Percentiles rank a stretch among this genome's conserved stretches.
Evolutionary conservation across 805 yeast genomes (phyloP).

Genomic region (Cyberlindnera lachancei): DNA sequence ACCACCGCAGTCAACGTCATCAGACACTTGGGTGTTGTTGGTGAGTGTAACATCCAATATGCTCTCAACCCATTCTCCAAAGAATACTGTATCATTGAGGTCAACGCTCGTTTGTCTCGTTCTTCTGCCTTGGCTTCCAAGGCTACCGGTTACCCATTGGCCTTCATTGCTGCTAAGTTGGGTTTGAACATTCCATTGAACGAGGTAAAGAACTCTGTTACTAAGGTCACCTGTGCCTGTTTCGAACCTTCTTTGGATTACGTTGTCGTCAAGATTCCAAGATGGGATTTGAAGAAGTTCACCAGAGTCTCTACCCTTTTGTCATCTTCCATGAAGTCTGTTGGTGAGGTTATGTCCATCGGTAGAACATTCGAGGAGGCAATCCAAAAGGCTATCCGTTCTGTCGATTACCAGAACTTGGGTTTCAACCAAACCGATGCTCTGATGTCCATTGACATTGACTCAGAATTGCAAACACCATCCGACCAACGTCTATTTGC

Average conservation of each 20-base stretch:
- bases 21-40: conserved; percentile 96
- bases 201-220: conserved; percentile 88
- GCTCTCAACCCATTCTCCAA: conserved; percentile 90
- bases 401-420: conserved; percentile 90
- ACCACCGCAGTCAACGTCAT: conserved; percentile 96
- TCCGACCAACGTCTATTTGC: conserved; percentile 97
- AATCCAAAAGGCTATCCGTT: conserved; percentile 93
- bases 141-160: conserved; percentile 98
- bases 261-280: conserved; percentile 94
- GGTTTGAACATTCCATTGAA: conserved; percentile 89
- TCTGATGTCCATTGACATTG: conserved; percentile 86
- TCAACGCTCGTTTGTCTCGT: conserved; percentile 93
- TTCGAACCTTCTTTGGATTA: conserved; percentile 97
- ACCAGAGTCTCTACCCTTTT: conserved; percentile 83
- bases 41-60: conserved; percentile 98
- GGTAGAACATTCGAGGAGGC: conserved; percentile 98
- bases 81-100: conserved; percentile 96
- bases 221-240: conserved; percentile 90
- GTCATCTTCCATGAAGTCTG: conserved; percentile 95
- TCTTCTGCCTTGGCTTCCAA: conserved; percentile 98
- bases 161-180: conserved; percentile 95
- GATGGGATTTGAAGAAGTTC: conserved; percentile 97
- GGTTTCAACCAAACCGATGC: conserved; percentile 77
- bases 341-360: conserved; percentile 97
- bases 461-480: conserved; percentile 89